Evolutionary conservation across 805 yeast genomes (phyloP).

Genomic region (Candida takata): DNA sequence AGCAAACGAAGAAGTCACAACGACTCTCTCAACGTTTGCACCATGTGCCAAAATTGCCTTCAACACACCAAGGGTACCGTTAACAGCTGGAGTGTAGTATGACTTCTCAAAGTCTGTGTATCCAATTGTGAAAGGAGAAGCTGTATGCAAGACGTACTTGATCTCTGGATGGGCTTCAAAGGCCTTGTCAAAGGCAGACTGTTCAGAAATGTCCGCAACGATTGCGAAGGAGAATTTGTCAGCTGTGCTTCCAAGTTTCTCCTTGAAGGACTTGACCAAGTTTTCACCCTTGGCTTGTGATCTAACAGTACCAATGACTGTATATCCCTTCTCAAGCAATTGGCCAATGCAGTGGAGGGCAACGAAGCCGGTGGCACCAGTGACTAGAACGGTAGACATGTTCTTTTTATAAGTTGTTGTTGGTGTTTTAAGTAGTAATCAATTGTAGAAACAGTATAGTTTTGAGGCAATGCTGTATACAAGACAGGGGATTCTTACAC

Average conservation of each 20-base stretch:
- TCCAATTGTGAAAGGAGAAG: conserved; percentile 50
- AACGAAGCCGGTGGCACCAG: conserved; percentile 45
- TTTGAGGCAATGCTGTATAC: too few species aligned
- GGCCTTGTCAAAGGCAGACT: conserved; percentile 37
- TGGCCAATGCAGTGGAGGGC: conserved; percentile 37
- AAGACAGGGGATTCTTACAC: too few species aligned
- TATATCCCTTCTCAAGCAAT: conserved; percentile 32
- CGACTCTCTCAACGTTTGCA: conserved; percentile 38
- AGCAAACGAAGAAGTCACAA: conserved; percentile 47
- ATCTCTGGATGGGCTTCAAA: conserved; percentile 43
- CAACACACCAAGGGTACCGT: conserved; percentile 48
- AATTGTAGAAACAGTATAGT: too few species aligned
- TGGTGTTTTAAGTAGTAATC: too few species aligned
- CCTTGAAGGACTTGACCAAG: conserved; percentile 23
- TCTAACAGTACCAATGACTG: conserved; percentile 42
- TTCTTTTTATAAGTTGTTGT: neutral
- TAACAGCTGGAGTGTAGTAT: conserved; percentile 47
- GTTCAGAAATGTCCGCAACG: conserved; percentile 40
- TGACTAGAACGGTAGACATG: conserved; percentile 29
- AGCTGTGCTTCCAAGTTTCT: conserved; percentile 23
- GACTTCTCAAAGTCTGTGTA: conserved; percentile 39
- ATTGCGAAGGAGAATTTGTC: conserved; percentile 37
- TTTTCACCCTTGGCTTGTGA: conserved; percentile 30
- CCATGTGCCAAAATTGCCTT: conserved; percentile 36
- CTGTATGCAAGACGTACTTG: conserved; percentile 50